These are phyloP conservation scores for Eimeria acervulina DNA, from an alignment of 169 alveolate species.

Conservation along the genomic window DNA sequence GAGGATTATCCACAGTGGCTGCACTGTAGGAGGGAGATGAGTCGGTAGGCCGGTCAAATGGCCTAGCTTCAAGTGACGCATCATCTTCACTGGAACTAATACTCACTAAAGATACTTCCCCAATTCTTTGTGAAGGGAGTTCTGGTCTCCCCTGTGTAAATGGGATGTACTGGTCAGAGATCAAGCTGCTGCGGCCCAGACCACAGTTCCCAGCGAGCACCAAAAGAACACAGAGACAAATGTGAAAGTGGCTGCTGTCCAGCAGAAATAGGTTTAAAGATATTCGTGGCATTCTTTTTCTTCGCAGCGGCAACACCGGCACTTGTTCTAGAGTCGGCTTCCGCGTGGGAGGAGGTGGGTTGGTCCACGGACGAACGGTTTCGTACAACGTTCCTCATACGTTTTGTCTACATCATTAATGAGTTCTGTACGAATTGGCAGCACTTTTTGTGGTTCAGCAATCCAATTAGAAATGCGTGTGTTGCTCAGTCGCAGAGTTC, in stretches of 20 bases:
- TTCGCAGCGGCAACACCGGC: neutral
- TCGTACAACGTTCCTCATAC: neutral
- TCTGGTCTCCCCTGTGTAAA: neutral
- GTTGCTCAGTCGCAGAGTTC: neutral
- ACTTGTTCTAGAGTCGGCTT: neutral
- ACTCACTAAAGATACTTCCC: neutral
- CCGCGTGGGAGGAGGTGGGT: neutral
- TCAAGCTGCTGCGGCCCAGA: conserved; percentile 24
- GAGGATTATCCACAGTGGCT: neutral
- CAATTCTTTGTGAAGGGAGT: neutral
- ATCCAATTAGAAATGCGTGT: neutral
- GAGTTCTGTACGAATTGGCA: neutral
- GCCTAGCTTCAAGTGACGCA: neutral
- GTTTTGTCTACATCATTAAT: neutral
- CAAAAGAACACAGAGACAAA: neutral
- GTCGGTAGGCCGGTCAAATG: neutral
- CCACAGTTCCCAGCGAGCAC: conserved; percentile 18
- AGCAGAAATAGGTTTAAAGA: neutral
- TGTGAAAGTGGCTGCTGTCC: neutral
- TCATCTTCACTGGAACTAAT: neutral
- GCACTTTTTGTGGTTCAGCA: neutral
- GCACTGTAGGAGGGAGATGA: neutral
- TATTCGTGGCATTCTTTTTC: neutral
- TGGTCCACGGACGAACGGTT: conserved; percentile 3
- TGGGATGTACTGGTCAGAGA: conserved; percentile 9